Percentiles rank a stretch among this genome's conserved stretches.
Evolutionary conservation across 352 stramenopile genomes (phyloP).

Genomic region (Pythium graminicola): DNA sequence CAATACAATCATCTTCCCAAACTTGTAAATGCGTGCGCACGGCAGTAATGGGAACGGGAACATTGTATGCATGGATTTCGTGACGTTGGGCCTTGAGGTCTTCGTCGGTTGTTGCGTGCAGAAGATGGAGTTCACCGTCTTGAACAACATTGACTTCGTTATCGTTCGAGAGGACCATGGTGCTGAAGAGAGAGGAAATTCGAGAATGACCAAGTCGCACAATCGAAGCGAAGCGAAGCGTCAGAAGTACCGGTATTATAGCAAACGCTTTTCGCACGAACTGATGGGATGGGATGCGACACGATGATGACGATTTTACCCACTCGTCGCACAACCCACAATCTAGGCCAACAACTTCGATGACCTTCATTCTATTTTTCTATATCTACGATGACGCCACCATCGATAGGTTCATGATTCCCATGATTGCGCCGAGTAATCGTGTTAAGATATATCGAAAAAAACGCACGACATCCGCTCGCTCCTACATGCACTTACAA

Average conservation of each 20-base stretch:
- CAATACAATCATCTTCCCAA: slow-evolving; percentile 54
- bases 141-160: not conserved
- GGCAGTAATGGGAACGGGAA: slow-evolving; percentile 41
- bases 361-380: slow-evolving; percentile 7
- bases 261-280: not conserved
- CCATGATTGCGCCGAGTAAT: not conserved
- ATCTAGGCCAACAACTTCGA: slow-evolving; percentile 5
- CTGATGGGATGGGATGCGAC: not conserved
- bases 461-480: not conserved
- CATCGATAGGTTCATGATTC: not conserved
- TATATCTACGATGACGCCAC: slow-evolving; percentile 1
- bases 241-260: not conserved
- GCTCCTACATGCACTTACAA: slow-evolving; percentile 33
- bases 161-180: slow-evolving; percentile 10
- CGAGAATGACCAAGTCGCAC: too few relatives aligned
- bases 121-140: slow-evolving; percentile 22
- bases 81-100: slow-evolving; percentile 29
- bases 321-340: not conserved
- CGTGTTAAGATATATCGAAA: not conserved
- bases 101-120: slow-evolving; percentile 2
- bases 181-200: not conserved
- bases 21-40: slow-evolving; percentile 43
- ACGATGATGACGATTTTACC: slow-evolving; percentile 3
- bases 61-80: slow-evolving; percentile 28
- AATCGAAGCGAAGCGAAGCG: not conserved